These are phyloP conservation scores for Alternaria sp. DNA, from an alignment of 2,329 filamentous ascomycete species.

Conservation along the genomic window DNA sequence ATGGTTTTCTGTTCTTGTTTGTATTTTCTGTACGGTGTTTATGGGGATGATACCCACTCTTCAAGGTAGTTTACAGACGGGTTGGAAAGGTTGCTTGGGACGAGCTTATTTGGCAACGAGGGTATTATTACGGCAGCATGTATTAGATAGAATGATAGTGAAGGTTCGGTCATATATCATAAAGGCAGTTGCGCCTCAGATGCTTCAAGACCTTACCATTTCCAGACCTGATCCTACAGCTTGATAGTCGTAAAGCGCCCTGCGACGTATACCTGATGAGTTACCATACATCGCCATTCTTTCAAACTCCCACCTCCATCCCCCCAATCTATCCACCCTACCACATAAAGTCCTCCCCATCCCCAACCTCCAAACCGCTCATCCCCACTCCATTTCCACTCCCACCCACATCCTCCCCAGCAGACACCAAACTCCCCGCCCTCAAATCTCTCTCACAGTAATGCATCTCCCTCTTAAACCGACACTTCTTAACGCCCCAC, in stretches of 20 bases:
- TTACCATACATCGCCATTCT: no score
- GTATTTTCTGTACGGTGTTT: neutral
- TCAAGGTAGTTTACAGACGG: neutral
- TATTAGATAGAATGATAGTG: neutral
- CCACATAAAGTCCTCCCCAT: neutral
- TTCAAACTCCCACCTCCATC: no score
- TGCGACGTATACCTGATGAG: no score
- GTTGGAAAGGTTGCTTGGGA: neutral
- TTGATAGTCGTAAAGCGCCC: no score
- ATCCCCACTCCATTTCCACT: neutral
- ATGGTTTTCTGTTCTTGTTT: neutral
- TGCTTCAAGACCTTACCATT: no score
- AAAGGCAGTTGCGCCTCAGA: no score
- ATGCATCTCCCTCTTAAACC: conserved; percentile 34
- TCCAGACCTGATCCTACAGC: no score
- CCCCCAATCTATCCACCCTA: neutral
- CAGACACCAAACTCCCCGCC: conserved; percentile 28
- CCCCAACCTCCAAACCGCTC: neutral
- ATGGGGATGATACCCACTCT: neutral
- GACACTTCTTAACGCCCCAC: conserved; percentile 23
- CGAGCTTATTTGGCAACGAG: neutral
- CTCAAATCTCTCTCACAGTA: conserved; percentile 23
- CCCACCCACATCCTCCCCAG: neutral
- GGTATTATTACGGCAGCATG: neutral
- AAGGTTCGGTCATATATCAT: no score